Evolutionary conservation across 2,329 filamentous ascomycete genomes (phyloP).

Genomic region (Claviceps sp.): DNA sequence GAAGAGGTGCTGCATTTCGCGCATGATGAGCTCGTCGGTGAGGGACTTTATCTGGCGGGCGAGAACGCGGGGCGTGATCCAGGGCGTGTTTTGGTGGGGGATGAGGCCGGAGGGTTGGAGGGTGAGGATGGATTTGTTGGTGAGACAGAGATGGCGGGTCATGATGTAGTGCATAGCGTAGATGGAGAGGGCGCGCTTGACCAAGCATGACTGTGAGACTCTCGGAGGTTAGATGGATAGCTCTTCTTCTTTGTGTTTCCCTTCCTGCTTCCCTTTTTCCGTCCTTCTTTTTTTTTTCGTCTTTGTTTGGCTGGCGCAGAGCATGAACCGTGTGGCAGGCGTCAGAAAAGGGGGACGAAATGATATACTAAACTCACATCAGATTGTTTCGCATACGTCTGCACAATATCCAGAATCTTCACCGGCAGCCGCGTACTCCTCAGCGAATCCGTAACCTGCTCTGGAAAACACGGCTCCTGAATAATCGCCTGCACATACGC

Average conservation of each 20-base stretch:
- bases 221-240: not conserved
- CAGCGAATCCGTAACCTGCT: conserved; percentile 35
- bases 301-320: not conserved
- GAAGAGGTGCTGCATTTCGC: conserved; percentile 38
- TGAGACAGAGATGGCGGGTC: conserved; percentile 40
- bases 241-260: not conserved
- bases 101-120: conserved; percentile 29
- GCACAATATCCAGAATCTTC: conserved; percentile 33
- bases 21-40: conserved; percentile 40
- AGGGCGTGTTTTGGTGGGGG: conserved; percentile 25
- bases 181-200: conserved; percentile 38
- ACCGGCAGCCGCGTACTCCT: conserved; percentile 31
- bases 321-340: not conserved
- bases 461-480: conserved; percentile 32
- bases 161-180: conserved; percentile 46
- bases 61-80: conserved; percentile 39
- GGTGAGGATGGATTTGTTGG: conserved; percentile 26
- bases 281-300: not conserved
- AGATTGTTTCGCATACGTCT: conserved; percentile 31
- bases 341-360: not conserved
- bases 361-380: conserved; percentile 20
- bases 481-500: conserved; percentile 36
- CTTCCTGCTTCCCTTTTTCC: not conserved
- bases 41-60: conserved; percentile 43
- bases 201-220: conserved; percentile 28